Evolutionary conservation across 345 rosid genomes (phyloP).

Genomic region (Aquilaria sinensis): DNA sequence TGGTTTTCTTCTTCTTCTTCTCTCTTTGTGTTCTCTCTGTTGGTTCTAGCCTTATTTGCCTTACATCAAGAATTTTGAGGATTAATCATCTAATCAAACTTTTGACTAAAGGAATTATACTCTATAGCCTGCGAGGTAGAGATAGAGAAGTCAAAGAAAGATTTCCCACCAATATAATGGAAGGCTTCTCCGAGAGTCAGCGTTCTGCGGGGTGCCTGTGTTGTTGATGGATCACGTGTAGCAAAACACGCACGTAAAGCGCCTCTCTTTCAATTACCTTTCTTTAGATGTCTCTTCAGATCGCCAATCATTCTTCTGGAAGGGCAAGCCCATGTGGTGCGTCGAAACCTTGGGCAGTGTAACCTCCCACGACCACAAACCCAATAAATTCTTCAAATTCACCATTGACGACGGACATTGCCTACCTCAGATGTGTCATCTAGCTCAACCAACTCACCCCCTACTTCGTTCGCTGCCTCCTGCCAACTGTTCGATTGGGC

Average conservation of each 20-base stretch:
- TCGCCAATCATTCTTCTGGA: conserved; percentile 27
- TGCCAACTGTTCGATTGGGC: conserved; percentile 42
- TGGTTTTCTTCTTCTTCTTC: no score
- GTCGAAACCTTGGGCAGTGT: conserved; percentile 56
- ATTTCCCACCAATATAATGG: not conserved
- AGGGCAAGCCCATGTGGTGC: conserved; percentile 34
- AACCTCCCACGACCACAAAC: conserved; percentile 46
- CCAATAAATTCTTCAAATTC: conserved; percentile 56
- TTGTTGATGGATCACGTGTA: conserved; percentile 29
- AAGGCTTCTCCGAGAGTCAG: not conserved
- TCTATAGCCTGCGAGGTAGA: no score
- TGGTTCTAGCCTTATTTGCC: no score
- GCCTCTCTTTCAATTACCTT: conserved; percentile 46
- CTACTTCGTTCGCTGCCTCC: conserved; percentile 40
- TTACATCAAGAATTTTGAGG: no score
- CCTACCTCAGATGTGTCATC: conserved; percentile 54
- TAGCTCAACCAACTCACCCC: conserved; percentile 74
- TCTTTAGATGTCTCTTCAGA: conserved; percentile 30
- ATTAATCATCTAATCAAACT: no score
- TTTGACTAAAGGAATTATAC: no score
- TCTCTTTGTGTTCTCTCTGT: no score
- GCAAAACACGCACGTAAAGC: conserved; percentile 48
- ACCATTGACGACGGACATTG: conserved; percentile 61
- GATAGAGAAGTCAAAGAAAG: no score
- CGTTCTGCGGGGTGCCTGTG: no score